Evolutionary conservation across 1,284 basidiomycete genomes (phyloP).

Genomic region (Heterobasidion annosum): DNA sequence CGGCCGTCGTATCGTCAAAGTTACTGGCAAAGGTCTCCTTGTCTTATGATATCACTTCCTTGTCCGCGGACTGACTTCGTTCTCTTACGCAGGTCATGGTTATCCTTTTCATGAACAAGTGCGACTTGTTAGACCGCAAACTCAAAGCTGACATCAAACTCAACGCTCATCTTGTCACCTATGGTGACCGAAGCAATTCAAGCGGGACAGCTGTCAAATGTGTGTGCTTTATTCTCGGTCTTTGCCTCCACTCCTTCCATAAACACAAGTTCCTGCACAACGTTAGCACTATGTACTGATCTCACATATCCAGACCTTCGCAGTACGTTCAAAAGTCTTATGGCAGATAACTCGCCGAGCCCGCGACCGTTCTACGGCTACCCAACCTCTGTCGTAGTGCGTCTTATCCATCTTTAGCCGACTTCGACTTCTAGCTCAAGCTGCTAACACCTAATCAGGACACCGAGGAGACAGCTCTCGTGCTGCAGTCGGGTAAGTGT

Average conservation of each 20-base stretch:
- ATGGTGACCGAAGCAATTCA: conserved; percentile 26
- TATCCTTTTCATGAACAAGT: conserved; percentile 28
- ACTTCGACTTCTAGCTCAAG: neutral
- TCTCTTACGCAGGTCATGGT: conserved; percentile 15
- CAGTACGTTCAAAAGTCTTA: conserved; percentile 31
- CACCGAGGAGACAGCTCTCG: neutral
- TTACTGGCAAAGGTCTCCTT: conserved; percentile 19
- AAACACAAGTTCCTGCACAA: neutral
- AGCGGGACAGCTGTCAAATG: conserved; percentile 25
- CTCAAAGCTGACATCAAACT: conserved; percentile 50
- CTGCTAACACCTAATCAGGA: neutral
- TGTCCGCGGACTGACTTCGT: neutral
- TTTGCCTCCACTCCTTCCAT: neutral
- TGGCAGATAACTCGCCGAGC: conserved; percentile 26
- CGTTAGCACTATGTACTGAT: neutral
- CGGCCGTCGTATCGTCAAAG: conserved; percentile 25
- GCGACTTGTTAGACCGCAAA: conserved; percentile 59
- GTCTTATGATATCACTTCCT: neutral
- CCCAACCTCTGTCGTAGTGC: conserved; percentile 62
- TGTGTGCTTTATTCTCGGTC: conserved; percentile 9
- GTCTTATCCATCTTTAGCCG: neutral
- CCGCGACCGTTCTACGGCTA: conserved; percentile 61
- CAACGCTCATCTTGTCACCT: conserved; percentile 41
- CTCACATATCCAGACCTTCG: conserved; percentile 22
- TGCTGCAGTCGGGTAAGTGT: neutral